Percentiles rank a stretch among this genome's conserved stretches.
Evolutionary conservation across 2,329 filamentous ascomycete species (phyloP).

Genomic region (Fusarium sp.): DNA sequence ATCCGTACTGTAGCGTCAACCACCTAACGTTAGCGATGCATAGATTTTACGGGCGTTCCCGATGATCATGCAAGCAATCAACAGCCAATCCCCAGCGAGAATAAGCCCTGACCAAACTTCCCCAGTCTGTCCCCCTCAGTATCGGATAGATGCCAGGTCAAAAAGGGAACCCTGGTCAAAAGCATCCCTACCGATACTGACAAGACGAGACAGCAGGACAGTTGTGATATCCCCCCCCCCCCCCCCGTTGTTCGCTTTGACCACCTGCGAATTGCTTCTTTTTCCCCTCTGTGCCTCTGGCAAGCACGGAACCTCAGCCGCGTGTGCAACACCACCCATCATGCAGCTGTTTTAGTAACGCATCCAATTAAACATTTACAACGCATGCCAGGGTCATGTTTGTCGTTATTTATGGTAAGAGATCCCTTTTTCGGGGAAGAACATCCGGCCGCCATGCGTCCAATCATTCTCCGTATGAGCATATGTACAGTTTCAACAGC

Average conservation of each 20-base stretch:
- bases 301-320: conserved; percentile 14
- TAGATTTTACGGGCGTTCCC: conserved; percentile 1
- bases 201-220: too few relatives aligned
- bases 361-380: conserved; percentile 11
- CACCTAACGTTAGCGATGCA: conserved; percentile 1
- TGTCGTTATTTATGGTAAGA: conserved; percentile 1
- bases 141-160: not conserved
- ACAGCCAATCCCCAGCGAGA: conserved; percentile 6
- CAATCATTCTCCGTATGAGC: not conserved
- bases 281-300: not conserved
- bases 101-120: conserved; percentile 2
- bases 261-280: conserved; percentile 19
- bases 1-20: conserved; percentile 10
- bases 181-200: too few relatives aligned
- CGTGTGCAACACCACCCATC: conserved; percentile 10
- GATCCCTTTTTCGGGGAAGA: not conserved
- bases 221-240: too few relatives aligned
- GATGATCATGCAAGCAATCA: conserved; percentile 20
- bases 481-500: not conserved
- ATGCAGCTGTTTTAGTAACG: conserved; percentile 14
- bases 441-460: not conserved
- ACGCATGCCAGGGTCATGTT: conserved; percentile 1
- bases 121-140: not conserved
- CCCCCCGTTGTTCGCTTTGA: conserved; percentile 5
- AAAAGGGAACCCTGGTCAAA: conserved; percentile 3